Percentiles rank a stretch among this genome's conserved stretches.
phyloP scores from a whole-genome alignment of 257 asterid species.

The Solanum ahanhuiri region DNA sequence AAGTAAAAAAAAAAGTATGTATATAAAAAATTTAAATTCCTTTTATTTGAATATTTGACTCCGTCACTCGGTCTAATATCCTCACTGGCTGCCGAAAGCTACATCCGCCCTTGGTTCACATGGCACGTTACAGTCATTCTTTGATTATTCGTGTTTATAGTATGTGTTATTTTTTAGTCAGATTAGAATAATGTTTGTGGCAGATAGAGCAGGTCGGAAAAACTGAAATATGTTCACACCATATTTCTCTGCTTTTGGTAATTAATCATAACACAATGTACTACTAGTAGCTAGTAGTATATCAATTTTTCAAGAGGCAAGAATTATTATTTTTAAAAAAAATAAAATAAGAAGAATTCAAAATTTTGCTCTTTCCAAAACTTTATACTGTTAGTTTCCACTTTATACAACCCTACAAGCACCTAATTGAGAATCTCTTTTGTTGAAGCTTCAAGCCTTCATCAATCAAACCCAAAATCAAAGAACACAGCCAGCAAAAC shows the following conservation, averaged over 20 bases:
- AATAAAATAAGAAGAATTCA: not conserved
- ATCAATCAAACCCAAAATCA: slow-evolving; percentile 1
- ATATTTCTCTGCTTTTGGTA: not conserved
- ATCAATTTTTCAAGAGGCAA: not conserved
- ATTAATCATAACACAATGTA: not conserved
- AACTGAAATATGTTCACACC: not conserved
- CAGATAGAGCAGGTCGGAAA: not conserved
- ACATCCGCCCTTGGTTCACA: not conserved
- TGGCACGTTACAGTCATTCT: not conserved
- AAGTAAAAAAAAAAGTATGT: no score
- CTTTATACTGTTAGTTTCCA: slow-evolving; percentile 36
- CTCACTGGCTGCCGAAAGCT: not conserved
- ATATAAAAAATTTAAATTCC: not conserved
- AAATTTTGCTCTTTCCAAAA: slow-evolving; percentile 30
- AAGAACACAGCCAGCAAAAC: slow-evolving; percentile 8
- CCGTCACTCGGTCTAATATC: not conserved
- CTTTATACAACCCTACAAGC: slow-evolving; percentile 39
- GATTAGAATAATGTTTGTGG: not conserved
- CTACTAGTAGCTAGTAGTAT: not conserved
- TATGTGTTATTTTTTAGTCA: not conserved
- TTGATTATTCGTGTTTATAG: not conserved
- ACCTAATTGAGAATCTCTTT: slow-evolving; percentile 11
- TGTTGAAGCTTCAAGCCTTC: slow-evolving; percentile 6
- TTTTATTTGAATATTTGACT: not conserved
- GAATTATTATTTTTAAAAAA: not conserved